These are phyloP conservation scores for Cocos nucifera DNA, from an alignment of 176 grass and related monocot species.

Conservation along the genomic window DNA sequence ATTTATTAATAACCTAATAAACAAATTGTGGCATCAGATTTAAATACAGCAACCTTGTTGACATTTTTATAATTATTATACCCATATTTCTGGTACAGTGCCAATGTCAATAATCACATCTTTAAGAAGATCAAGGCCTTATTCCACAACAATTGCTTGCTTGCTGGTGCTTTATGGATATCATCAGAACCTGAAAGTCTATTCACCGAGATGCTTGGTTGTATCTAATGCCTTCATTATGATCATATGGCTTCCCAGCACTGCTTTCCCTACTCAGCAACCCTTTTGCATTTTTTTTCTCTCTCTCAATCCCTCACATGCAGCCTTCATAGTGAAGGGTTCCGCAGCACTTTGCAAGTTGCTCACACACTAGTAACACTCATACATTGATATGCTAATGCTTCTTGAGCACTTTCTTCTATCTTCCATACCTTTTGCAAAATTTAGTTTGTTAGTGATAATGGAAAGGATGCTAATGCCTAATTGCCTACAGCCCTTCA, in stretches of 20 bases:
- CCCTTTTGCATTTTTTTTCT: no score
- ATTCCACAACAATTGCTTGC: neutral
- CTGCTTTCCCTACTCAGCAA: no score
- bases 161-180: conserved; percentile 1
- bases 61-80: neutral
- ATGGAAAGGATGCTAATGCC: neutral
- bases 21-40: no score
- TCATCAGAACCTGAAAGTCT: conserved; percentile 1
- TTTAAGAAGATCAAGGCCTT: conserved; percentile 1
- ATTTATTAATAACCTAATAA: no score
- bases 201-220: neutral
- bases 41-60: no score
- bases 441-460: neutral
- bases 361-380: no score
- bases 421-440: neutral
- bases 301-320: no score
- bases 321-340: no score
- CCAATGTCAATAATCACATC: neutral
- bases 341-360: no score
- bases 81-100: neutral
- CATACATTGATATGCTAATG: no score
- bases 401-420: neutral
- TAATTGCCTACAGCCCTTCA: neutral
- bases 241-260: no score
- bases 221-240: no score